A percentile compares a stretch with the other conserved stretches of the same genome.
phyloP scores from a whole-genome alignment of 2,329 filamentous ascomycete species.

The Catunica adiposa region DNA sequence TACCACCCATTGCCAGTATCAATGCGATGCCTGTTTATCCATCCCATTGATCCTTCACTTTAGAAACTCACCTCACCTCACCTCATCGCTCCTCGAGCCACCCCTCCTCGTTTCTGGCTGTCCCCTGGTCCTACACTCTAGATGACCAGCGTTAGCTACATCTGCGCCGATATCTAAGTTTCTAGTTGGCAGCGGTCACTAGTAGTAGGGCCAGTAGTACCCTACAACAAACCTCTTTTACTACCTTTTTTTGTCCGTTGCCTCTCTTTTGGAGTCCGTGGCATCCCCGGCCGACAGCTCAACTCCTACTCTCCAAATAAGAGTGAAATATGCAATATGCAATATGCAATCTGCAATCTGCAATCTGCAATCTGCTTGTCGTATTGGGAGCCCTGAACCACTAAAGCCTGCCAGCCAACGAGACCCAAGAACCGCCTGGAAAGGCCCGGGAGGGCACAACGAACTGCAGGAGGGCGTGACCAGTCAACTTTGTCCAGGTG shows the following conservation, averaged over 20 bases:
- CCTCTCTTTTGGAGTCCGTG: not conserved
- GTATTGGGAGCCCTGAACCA: too few relatives aligned
- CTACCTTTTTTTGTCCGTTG: not conserved
- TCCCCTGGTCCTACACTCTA: too few relatives aligned
- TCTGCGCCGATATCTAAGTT: too few relatives aligned
- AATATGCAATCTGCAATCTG: not conserved
- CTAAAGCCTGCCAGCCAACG: too few relatives aligned
- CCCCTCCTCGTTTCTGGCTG: too few relatives aligned
- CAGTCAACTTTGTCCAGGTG: not conserved
- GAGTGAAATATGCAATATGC: not conserved
- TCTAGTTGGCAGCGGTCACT: too few relatives aligned
- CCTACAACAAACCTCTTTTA: too few relatives aligned
- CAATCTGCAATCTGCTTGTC: too few relatives aligned
- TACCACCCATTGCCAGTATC: not conserved
- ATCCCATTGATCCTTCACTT: not conserved
- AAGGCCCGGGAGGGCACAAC: too few relatives aligned
- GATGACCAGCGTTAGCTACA: too few relatives aligned
- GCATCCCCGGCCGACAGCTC: not conserved
- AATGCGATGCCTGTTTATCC: not conserved
- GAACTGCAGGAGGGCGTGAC: not conserved
- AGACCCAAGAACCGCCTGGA: too few relatives aligned
- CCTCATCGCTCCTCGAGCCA: not conserved
- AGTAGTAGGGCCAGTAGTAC: too few relatives aligned
- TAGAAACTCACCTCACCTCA: not conserved
- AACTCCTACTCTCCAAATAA: not conserved